These are phyloP conservation scores for Arctium lappa DNA, from an alignment of 129 eudicot species.

Conservation along the genomic window DNA sequence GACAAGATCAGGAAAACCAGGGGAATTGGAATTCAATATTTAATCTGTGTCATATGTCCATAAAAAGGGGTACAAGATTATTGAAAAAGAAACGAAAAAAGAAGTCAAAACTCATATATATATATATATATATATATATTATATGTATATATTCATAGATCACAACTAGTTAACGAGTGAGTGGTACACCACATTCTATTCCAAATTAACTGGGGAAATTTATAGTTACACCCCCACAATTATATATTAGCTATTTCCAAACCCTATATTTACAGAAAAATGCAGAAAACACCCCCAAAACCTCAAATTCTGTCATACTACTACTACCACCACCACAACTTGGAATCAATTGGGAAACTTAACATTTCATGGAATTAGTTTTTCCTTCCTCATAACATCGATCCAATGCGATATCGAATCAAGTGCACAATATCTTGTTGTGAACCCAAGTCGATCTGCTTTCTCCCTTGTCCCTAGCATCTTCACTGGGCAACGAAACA, in stretches of 20 bases:
- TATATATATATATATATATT: too few species aligned
- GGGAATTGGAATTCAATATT: slow-evolving; percentile 17
- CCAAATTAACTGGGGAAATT: slow-evolving; percentile 1
- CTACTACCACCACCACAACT: not conserved
- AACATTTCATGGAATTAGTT: slow-evolving; percentile 56
- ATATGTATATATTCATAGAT: slow-evolving; percentile 5
- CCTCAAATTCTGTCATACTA: not conserved
- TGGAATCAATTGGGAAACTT: not conserved
- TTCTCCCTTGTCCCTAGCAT: slow-evolving; percentile 72
- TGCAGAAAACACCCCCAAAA: not conserved
- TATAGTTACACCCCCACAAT: slow-evolving; percentile 7
- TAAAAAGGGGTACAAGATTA: slow-evolving; percentile 23
- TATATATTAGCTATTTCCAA: not conserved
- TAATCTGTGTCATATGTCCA: slow-evolving; percentile 23
- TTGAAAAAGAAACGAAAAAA: slow-evolving; percentile 12
- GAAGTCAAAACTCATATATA: slow-evolving; percentile 19
- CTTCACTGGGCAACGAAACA: slow-evolving; percentile 72
- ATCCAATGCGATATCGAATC: slow-evolving; percentile 79
- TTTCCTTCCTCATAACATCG: slow-evolving; percentile 73
- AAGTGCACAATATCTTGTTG: slow-evolving; percentile 44
- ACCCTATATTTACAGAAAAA: slow-evolving; percentile 1
- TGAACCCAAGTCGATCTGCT: slow-evolving; percentile 65
- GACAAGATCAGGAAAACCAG: slow-evolving; percentile 52
- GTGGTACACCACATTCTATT: slow-evolving; percentile 45
- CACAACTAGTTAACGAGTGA: slow-evolving; percentile 30